Evolutionary conservation across 495 filamentous ascomycete genomes (phyloP), one percentile per base, ranked within the genome.

Genomic region (Penicillium malachiteum): DNA sequence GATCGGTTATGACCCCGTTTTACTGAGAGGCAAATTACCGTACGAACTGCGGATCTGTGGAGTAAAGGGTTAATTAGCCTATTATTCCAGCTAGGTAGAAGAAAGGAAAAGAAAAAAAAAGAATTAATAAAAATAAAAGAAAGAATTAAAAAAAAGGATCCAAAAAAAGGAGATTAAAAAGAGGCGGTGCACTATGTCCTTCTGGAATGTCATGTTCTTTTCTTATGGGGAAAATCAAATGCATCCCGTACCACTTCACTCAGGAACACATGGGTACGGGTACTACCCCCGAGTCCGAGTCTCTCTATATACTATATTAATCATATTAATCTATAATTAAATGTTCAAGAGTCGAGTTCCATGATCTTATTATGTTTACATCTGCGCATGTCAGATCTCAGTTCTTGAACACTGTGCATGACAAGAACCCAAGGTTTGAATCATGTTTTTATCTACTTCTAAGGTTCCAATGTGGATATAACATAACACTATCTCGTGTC

Each of bases 21-120:
- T 62, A 58, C 59, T 48, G 42, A 31, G 33, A 54, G 70, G 66
- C 65, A 71, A 72, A 71, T 75, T 75, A 73, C 70, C 55, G 55
- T 66, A 68, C 66, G 67, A 71, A 72, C 70, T 74, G 71, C 66
- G 71, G 71, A 72, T 74, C 71, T 65, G 63, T 70, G 68, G 66
- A 64, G 63, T 66, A 26, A 60, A 66, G 68, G 65, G 59, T 37
- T 37, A 37, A 37, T 37, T 37, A 37, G 34, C 34, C 12, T 37
- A 9, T 37, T 37, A 37, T 37, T 37, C 34, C 21, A 26, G n/a
- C n/a, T n/a, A n/a, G 21, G 21, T 26, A 1, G 21, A 26, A 42
- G n/a, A n/a, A 34, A 26, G 48, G 38, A 16, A 39, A 17, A 40
- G 21, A 44, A 48, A 7, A 7, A 55, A 48, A 55, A 56, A 48